Evolutionary conservation across 2,329 filamentous ascomycete genomes (phyloP).

Genomic region (Thielaviopsis euricoi): DNA sequence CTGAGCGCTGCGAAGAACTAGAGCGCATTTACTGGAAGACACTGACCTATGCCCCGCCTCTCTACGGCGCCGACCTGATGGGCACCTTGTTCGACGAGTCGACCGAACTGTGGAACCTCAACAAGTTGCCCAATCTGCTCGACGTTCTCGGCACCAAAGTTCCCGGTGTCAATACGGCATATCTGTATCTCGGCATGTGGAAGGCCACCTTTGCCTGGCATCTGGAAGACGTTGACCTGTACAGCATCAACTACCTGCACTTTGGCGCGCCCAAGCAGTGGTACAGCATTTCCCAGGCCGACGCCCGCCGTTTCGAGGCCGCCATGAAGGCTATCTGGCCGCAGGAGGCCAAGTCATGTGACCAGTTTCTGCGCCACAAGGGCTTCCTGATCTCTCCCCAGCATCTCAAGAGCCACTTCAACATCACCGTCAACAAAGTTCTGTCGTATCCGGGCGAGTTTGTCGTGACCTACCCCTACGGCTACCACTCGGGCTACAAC

Average conservation of each 20-base stretch:
- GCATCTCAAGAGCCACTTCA: slow-evolving; percentile 70
- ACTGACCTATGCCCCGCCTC: slow-evolving; percentile 79
- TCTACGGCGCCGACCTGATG: slow-evolving; percentile 94
- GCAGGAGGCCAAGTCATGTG: slow-evolving; percentile 83
- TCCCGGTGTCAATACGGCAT: slow-evolving; percentile 93
- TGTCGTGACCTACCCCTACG: slow-evolving; percentile 95
- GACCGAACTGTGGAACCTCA: slow-evolving; percentile 79
- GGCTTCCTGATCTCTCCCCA: slow-evolving; percentile 91
- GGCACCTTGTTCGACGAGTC: slow-evolving; percentile 84
- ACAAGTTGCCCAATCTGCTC: slow-evolving; percentile 81
- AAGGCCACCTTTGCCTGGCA: slow-evolving; percentile 99
- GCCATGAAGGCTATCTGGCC: slow-evolving; percentile 96
- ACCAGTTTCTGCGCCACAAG: slow-evolving; percentile 93
- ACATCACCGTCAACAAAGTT: slow-evolving; percentile 90
- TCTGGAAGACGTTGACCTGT: slow-evolving; percentile 92
- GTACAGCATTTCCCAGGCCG: slow-evolving; percentile 97
- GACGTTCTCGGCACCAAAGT: slow-evolving; percentile 92
- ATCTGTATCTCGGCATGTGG: slow-evolving; percentile 98
- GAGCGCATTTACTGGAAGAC: slow-evolving; percentile 97
- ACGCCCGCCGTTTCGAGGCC: slow-evolving; percentile 79
- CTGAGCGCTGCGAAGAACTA: slow-evolving; percentile 83
- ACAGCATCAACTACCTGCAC: slow-evolving; percentile 99
- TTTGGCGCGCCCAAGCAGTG: slow-evolving; percentile 98
- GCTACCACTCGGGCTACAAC: slow-evolving; percentile 96
- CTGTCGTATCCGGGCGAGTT: slow-evolving; percentile 96